A percentile compares a stretch with the other conserved stretches of the same genome.
Evolutionary conservation across 2,329 filamentous ascomycete species (phyloP).

Genomic region (Escovopsis sp.): DNA sequence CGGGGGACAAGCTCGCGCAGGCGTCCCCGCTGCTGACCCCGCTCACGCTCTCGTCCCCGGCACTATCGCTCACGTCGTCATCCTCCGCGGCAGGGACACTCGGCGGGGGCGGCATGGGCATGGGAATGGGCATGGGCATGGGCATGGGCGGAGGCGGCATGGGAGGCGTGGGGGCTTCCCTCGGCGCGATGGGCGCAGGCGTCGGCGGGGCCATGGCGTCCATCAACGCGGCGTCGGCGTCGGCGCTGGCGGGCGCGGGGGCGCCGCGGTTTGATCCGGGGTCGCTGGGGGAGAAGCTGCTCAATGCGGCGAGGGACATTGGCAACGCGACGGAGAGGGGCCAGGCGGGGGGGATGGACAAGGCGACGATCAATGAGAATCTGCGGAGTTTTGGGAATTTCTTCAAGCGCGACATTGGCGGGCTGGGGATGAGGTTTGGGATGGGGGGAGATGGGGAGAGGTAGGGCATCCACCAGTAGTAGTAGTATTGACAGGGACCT

Average conservation of each 20-base stretch:
- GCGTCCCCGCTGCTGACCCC: constrained; percentile 57
- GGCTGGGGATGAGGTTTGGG: constrained; percentile 59
- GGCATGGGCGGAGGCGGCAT: no score
- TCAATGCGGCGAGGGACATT: constrained; percentile 78
- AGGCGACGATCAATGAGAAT: constrained; percentile 77
- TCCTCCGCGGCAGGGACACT: no score
- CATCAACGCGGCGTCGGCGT: constrained; percentile 28
- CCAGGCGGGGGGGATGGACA: constrained; percentile 31
- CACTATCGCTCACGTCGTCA: constrained; percentile 18
- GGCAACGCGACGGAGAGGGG: constrained; percentile 27
- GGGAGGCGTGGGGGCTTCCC: no score
- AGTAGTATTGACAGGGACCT: no score
- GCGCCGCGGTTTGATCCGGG: constrained; percentile 60
- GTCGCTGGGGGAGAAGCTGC: constrained; percentile 70
- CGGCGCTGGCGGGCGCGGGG: constrained; percentile 22
- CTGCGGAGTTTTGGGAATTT: constrained; percentile 93
- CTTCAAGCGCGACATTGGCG: constrained; percentile 75
- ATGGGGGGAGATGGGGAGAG: constrained; percentile 28
- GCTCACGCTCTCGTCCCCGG: constrained; percentile 32
- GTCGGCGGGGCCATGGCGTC: constrained; percentile 14
- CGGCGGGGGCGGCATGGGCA: constrained; percentile 11
- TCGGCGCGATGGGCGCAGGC: no score
- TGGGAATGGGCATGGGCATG: no score
- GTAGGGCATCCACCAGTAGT: constrained; percentile 18
- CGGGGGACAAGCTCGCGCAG: constrained; percentile 53